Conservation (phyloP, 2,329 filamentous ascomycete species). For the Penicillium rolfsii region DNA sequence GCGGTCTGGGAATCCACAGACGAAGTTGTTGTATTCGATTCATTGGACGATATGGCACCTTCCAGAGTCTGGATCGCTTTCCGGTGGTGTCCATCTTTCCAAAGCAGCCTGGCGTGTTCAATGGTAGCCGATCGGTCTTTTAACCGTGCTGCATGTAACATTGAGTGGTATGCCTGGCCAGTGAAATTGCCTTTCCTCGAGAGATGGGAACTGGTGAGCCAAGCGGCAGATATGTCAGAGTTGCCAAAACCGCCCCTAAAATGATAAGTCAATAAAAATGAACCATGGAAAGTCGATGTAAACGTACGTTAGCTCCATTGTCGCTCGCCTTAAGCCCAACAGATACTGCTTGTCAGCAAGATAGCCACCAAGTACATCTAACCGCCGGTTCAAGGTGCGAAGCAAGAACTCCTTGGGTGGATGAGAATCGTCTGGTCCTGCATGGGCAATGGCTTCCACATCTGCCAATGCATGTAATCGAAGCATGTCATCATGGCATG, state of each 20-base stretch:
- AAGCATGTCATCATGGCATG: constrained; percentile 81
- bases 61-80: constrained; percentile 93
- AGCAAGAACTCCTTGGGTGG: constrained; percentile 41
- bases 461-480: constrained; percentile 88
- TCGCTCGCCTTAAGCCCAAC: constrained; percentile 79
- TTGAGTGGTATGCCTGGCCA: constrained; percentile 89
- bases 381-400: constrained; percentile 68
- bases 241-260: constrained; percentile 61
- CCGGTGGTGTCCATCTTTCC: constrained; percentile 89
- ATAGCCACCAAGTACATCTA: constrained; percentile 88
- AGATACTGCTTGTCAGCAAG: constrained; percentile 93
- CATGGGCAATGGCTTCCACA: constrained; percentile 72
- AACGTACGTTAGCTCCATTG: constrained; percentile 71
- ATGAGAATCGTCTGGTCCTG: constrained; percentile 37
- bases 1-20: constrained; percentile 40
- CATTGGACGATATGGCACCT: constrained; percentile 78
- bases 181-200: constrained; percentile 83
- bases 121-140: constrained; percentile 88
- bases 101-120: constrained; percentile 89
- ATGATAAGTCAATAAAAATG: constrained; percentile 32
- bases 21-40: constrained; percentile 62
- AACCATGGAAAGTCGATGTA: background rate
- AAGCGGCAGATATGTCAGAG: constrained; percentile 77
- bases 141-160: constrained; percentile 82
- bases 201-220: constrained; percentile 82